Evolutionary conservation across 2,329 filamentous ascomycete species (phyloP).

Genomic region (Penicillium sp.): DNA sequence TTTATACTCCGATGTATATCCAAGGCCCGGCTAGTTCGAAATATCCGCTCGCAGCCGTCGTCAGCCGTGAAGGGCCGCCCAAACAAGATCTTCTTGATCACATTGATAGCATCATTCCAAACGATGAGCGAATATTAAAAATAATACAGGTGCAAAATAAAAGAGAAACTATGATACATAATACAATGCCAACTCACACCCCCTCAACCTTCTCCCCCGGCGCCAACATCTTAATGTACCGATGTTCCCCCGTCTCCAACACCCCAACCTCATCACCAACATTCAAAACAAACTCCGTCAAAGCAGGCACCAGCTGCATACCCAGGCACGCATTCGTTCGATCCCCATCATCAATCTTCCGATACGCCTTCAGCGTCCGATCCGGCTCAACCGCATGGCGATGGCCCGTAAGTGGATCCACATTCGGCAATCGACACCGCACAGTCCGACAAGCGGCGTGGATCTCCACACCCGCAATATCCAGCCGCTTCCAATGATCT

Average conservation of each 20-base stretch:
- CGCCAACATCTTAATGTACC: conserved; percentile 48
- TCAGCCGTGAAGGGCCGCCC: background rate
- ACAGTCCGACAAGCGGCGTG: conserved; percentile 62
- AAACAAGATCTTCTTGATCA: background rate
- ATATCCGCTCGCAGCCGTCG: background rate
- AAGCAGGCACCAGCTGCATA: conserved; percentile 54
- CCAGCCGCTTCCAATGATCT: conserved; percentile 61
- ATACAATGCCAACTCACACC: conserved; percentile 14
- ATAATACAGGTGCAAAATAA: no score
- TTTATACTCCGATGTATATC: no score
- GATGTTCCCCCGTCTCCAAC: conserved; percentile 48
- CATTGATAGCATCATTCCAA: no score
- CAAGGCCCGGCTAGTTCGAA: background rate
- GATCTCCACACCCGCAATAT: conserved; percentile 43
- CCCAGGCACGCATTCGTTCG: conserved; percentile 55
- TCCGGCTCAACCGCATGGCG: conserved; percentile 54
- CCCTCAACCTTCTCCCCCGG: conserved; percentile 38
- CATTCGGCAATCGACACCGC: conserved; percentile 62
- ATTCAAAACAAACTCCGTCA: conserved; percentile 36
- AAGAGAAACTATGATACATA: background rate
- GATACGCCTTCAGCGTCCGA: conserved; percentile 53
- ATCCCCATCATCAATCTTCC: conserved; percentile 57
- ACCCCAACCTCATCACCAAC: conserved; percentile 48
- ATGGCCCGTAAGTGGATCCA: conserved; percentile 59
- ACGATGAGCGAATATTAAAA: no score